Percentiles rank a stretch among this genome's conserved stretches.
Evolutionary conservation across 495 filamentous ascomycete species (phyloP).

Genomic region (Pyrenula massariospora): DNA sequence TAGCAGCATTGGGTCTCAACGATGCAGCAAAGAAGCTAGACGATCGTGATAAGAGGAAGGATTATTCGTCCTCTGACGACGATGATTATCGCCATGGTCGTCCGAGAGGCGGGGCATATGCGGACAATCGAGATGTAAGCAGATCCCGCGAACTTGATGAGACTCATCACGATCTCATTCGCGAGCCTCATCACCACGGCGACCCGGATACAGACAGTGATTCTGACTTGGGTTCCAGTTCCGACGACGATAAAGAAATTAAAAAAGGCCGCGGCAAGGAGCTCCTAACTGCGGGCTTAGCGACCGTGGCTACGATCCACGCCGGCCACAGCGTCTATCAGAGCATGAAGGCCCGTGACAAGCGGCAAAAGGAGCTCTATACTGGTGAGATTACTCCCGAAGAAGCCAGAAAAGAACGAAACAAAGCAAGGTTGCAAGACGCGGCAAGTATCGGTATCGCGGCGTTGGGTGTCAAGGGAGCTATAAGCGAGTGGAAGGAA

Average conservation of each 20-base stretch:
- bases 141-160: slow-evolving; percentile 27
- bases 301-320: slow-evolving; percentile 81
- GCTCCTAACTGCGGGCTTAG: slow-evolving; percentile 70
- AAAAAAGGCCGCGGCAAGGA: slow-evolving; percentile 80
- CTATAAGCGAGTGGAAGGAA: slow-evolving; percentile 62
- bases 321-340: slow-evolving; percentile 70
- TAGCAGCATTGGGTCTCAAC: slow-evolving; percentile 41
- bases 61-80: slow-evolving; percentile 32
- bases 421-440: slow-evolving; percentile 64
- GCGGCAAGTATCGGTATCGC: slow-evolving; percentile 72
- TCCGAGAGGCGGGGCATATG: slow-evolving; percentile 18
- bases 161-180: slow-evolving; percentile 6
- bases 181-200: slow-evolving; percentile 12
- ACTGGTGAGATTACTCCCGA: slow-evolving; percentile 64
- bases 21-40: slow-evolving; percentile 21
- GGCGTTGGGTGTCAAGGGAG: slow-evolving; percentile 75
- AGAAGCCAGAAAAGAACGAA: slow-evolving; percentile 62
- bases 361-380: slow-evolving; percentile 54
- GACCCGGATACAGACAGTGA: slow-evolving; percentile 38
- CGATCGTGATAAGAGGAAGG: slow-evolving; percentile 22
- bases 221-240: slow-evolving; percentile 58
- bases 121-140: slow-evolving; percentile 41
- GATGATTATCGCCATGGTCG: slow-evolving; percentile 25
- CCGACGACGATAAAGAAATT: slow-evolving; percentile 60
- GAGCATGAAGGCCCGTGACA: slow-evolving; percentile 62